Evolutionary conservation across 371 early-diverging fungal species (phyloP).

Genomic region (Rhizopus stolonifer): DNA sequence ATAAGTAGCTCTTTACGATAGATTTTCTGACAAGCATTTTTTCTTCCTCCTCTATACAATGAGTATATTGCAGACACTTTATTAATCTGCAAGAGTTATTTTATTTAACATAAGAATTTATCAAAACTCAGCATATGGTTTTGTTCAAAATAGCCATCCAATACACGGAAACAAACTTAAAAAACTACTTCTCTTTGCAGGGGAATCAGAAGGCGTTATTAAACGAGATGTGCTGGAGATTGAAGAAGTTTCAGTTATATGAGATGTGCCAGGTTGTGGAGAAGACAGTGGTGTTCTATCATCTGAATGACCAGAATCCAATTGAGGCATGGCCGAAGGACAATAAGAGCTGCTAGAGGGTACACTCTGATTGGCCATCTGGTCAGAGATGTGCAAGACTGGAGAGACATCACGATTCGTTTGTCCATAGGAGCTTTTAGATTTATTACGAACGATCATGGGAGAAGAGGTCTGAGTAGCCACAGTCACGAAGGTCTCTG

Average conservation of each 20-base stretch:
- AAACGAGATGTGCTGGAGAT: too few relatives aligned
- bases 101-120: too few relatives aligned
- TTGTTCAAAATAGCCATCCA: too few relatives aligned
- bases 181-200: too few relatives aligned
- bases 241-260: conserved; percentile 4
- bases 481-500: conserved; percentile 50
- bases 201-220: too few relatives aligned
- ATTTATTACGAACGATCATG: conserved; percentile 84
- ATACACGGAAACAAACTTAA: too few relatives aligned
- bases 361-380: conserved; percentile 52
- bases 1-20: too few relatives aligned
- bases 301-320: neutral
- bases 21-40: too few relatives aligned
- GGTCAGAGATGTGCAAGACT: neutral
- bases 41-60: too few relatives aligned
- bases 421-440: conserved; percentile 84
- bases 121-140: too few relatives aligned
- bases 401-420: conserved; percentile 12
- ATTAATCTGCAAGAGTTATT: too few relatives aligned
- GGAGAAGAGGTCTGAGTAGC: conserved; percentile 70
- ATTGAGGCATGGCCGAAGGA: conserved; percentile 15
- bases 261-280: conserved; percentile 1
- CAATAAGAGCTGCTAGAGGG: conserved; percentile 4
- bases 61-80: too few relatives aligned
- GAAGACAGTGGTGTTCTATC: neutral